Evolutionary conservation across 352 stramenopile genomes (phyloP).

Genomic region (Phytophthora tubulina): DNA sequence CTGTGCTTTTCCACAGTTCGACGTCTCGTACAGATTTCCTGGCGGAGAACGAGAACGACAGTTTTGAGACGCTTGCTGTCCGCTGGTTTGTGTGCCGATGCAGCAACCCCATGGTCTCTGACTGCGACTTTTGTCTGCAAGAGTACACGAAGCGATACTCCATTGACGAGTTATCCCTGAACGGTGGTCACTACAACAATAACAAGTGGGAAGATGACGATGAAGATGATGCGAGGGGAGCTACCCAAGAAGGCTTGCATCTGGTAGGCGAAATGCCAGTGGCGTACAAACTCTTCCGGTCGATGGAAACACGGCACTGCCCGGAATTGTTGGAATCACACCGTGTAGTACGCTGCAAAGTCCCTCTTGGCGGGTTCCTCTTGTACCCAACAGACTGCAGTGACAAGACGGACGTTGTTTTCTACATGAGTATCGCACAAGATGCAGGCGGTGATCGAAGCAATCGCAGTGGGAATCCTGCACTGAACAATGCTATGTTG

Average conservation of each 20-base stretch:
- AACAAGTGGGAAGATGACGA: constrained; percentile 47
- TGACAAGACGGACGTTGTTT: constrained; percentile 80
- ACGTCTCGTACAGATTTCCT: constrained; percentile 18
- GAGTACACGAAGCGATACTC: constrained; percentile 76
- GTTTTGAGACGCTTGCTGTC: constrained; percentile 62
- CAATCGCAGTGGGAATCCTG: constrained; percentile 4
- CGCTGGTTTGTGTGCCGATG: constrained; percentile 79
- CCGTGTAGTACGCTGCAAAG: constrained; percentile 62
- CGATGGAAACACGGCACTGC: constrained; percentile 72
- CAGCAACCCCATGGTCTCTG: constrained; percentile 67
- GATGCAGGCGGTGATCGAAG: neutral
- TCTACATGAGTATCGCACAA: constrained; percentile 69
- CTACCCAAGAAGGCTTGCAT: constrained; percentile 25
- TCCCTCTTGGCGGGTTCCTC: constrained; percentile 76
- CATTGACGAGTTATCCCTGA: constrained; percentile 56
- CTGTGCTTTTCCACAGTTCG: constrained; percentile 75
- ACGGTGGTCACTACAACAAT: constrained; percentile 44
- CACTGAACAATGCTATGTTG: constrained; percentile 19
- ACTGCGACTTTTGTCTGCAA: constrained; percentile 79
- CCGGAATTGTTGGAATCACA: constrained; percentile 72
- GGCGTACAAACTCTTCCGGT: constrained; percentile 80
- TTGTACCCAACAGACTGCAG: constrained; percentile 69
- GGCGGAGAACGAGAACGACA: constrained; percentile 17
- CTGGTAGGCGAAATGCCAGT: constrained; percentile 44
- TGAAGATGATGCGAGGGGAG: constrained; percentile 5